Evolutionary conservation across 2,329 filamentous ascomycete species (phyloP).

Genomic region (Drechslerella stenobrocha): DNA sequence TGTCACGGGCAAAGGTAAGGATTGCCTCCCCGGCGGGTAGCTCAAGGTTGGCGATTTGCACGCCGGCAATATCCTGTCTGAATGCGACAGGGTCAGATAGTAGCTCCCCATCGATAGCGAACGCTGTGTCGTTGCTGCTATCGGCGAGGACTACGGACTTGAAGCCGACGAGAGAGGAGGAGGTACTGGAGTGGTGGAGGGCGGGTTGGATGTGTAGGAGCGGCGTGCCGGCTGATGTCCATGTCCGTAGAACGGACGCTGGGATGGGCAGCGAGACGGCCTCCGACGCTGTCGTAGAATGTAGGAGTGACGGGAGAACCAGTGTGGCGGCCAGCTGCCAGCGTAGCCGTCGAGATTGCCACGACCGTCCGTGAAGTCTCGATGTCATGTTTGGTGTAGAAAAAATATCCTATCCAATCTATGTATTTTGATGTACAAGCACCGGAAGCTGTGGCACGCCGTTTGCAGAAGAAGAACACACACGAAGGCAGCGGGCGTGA

Average conservation of each 20-base stretch:
- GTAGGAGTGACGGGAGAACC: background rate
- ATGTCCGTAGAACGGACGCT: conserved; percentile 30
- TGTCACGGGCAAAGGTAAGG: conserved; percentile 10
- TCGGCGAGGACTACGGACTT: conserved; percentile 34
- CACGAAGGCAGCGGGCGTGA: too few relatives aligned
- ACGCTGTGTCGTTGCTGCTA: background rate
- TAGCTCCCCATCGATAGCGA: conserved; percentile 9
- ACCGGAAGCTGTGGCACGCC: too few relatives aligned
- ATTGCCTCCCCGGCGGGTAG: conserved; percentile 1
- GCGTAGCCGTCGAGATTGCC: too few relatives aligned
- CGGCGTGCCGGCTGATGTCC: conserved; percentile 32
- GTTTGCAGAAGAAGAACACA: too few relatives aligned
- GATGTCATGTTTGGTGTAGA: too few relatives aligned
- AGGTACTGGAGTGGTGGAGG: conserved; percentile 22
- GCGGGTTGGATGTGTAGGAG: conserved; percentile 39
- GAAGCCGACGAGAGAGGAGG: conserved; percentile 18
- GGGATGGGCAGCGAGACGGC: conserved; percentile 11
- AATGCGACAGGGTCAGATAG: conserved; percentile 14
- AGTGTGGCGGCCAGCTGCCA: background rate
- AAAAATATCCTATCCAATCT: too few relatives aligned
- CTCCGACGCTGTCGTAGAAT: background rate
- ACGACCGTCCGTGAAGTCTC: too few relatives aligned
- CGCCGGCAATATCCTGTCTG: conserved; percentile 23
- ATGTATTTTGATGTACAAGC: too few relatives aligned
- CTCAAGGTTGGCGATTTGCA: conserved; percentile 28